These are phyloP conservation scores for Penicillium sp. DNA, from an alignment of 2,329 filamentous ascomycete genomes.

Conservation along the genomic window DNA sequence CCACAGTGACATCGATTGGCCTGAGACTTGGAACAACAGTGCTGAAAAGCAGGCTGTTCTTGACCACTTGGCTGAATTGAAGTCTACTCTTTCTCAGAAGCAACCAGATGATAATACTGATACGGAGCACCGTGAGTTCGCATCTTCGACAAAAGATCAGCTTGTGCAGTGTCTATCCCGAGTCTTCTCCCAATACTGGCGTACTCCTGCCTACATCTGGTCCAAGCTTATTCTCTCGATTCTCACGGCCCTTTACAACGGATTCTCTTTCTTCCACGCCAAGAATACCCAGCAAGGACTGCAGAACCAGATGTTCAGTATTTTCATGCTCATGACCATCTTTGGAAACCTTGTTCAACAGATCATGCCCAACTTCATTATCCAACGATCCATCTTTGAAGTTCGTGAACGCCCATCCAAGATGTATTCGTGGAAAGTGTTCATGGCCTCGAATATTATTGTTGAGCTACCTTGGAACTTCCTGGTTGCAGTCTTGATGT, in stretches of 20 bases:
- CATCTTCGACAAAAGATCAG: conserved; percentile 70
- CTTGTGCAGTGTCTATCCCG: conserved; percentile 67
- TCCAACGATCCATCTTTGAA: conserved; percentile 60
- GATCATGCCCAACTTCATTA: conserved; percentile 61
- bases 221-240: conserved; percentile 71
- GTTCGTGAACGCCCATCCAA: conserved; percentile 64
- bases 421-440: conserved; percentile 72
- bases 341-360: conserved; percentile 62
- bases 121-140: conserved; percentile 72
- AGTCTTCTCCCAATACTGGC: conserved; percentile 91
- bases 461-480: conserved; percentile 70
- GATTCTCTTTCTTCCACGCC: conserved; percentile 77
- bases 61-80: conserved; percentile 56
- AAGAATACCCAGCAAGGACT: conserved; percentile 75
- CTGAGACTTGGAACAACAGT: conserved; percentile 60
- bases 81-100: conserved; percentile 41
- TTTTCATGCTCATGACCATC: conserved; percentile 82
- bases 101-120: conserved; percentile 48
- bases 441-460: conserved; percentile 69
- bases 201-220: conserved; percentile 85
- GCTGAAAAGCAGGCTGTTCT: conserved; percentile 58
- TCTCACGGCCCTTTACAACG: conserved; percentile 71
- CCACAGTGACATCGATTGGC: conserved; percentile 65
- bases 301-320: conserved; percentile 86
- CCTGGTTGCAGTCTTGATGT: conserved; percentile 63